phyloP scores from a whole-genome alignment of 2,329 filamentous ascomycete species.

The Alternaria burnsii region DNA sequence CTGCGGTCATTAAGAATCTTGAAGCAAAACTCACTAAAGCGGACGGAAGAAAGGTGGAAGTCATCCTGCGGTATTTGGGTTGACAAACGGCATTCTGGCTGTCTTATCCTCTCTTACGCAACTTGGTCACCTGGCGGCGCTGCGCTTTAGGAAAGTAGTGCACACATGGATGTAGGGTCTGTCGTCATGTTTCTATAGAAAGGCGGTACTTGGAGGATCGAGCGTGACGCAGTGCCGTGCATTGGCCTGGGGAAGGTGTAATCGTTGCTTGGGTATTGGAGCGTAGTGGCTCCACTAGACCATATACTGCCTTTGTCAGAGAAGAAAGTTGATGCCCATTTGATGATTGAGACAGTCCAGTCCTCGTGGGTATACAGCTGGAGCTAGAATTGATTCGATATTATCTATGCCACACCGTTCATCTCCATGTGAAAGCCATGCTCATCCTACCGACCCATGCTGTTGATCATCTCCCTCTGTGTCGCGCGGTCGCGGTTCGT shows the following conservation, averaged over 20 bases:
- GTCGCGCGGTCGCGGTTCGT: constrained; percentile 82
- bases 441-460: constrained; percentile 51
- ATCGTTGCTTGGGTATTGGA: too few relatives aligned
- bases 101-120: neutral
- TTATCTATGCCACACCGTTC: constrained; percentile 12
- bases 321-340: neutral
- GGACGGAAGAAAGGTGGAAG: neutral
- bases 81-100: neutral
- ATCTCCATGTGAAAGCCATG: neutral
- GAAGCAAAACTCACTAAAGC: neutral
- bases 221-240: too few relatives aligned
- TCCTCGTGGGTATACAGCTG: constrained; percentile 2
- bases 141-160: too few relatives aligned
- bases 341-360: neutral
- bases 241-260: too few relatives aligned
- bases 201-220: too few relatives aligned
- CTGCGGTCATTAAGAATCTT: neutral
- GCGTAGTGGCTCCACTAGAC: too few relatives aligned
- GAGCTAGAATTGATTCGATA: constrained; percentile 6
- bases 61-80: neutral
- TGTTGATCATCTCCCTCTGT: constrained; percentile 85
- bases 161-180: too few relatives aligned
- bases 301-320: too few relatives aligned
- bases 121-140: neutral
- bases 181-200: too few relatives aligned